A percentile compares a stretch with the other conserved stretches of the same genome.
phyloP scores from a whole-genome alignment of 2,329 filamentous ascomycete species.

The Ceratocystis ficicola region DNA sequence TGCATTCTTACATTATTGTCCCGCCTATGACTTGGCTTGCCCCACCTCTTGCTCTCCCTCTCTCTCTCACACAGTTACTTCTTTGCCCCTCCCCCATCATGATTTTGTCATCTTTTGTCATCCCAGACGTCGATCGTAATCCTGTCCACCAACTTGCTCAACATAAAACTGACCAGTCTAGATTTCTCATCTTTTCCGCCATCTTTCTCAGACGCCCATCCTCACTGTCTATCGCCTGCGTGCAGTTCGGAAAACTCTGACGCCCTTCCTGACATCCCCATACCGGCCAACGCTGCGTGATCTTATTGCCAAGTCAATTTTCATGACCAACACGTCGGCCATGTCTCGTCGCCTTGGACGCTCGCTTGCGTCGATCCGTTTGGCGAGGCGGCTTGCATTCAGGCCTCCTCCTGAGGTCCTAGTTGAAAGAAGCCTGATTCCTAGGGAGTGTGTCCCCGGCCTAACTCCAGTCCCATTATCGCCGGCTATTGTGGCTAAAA shows the following conservation, averaged over 20 bases:
- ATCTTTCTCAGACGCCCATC: conserved; percentile 51
- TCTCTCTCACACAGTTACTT: not conserved
- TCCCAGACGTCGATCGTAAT: not conserved
- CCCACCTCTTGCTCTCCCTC: too few species aligned
- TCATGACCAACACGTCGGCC: conserved; percentile 53
- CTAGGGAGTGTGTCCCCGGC: conserved; percentile 48
- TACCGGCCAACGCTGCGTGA: conserved; percentile 48
- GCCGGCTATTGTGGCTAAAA: conserved; percentile 49
- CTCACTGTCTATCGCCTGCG: conserved; percentile 52
- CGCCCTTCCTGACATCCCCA: conserved; percentile 44
- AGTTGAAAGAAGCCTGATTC: conserved; percentile 52
- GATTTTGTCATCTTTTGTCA: not conserved
- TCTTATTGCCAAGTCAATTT: conserved; percentile 52
- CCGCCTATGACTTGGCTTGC: too few species aligned
- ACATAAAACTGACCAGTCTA: conserved; percentile 27
- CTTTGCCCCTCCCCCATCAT: not conserved
- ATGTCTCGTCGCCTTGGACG: conserved; percentile 52
- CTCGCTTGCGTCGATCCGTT: conserved; percentile 51
- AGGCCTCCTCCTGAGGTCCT: conserved; percentile 49
- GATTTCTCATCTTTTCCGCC: conserved; percentile 51
- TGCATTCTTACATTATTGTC: not conserved
- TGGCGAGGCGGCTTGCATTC: conserved; percentile 48
- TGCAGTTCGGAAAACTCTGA: conserved; percentile 42
- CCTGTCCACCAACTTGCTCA: not conserved
- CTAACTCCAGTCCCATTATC: conserved; percentile 36